These are phyloP conservation scores for Tulasnella sp. DNA, from an alignment of 768 basidiomycete species.

Conservation along the genomic window DNA sequence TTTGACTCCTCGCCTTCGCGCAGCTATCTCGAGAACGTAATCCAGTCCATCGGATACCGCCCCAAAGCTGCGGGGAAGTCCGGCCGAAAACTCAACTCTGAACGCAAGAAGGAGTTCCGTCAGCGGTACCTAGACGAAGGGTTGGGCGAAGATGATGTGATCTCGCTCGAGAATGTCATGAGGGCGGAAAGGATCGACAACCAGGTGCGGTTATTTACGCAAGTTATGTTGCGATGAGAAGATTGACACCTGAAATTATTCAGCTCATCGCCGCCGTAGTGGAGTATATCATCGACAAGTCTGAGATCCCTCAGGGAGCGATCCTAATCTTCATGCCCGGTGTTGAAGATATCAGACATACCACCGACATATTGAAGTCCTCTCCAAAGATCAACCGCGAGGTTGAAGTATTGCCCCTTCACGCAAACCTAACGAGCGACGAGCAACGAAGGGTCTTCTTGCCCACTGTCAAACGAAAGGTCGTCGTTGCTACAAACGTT, in stretches of 20 bases:
- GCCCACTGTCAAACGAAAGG: constrained; percentile 56
- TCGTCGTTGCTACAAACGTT: constrained; percentile 85
- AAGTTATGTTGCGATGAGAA: constrained; percentile 29
- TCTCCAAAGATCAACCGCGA: constrained; percentile 27
- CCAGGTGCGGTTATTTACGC: constrained; percentile 36
- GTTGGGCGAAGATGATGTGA: constrained; percentile 41
- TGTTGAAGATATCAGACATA: constrained; percentile 75
- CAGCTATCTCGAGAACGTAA: constrained; percentile 76
- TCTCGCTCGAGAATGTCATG: constrained; percentile 49
- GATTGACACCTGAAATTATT: constrained; percentile 59
- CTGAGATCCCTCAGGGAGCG: constrained; percentile 41
- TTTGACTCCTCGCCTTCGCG: constrained; percentile 18
- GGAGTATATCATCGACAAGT: constrained; percentile 45
- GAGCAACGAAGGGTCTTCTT: constrained; percentile 76
- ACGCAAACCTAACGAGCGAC: constrained; percentile 76
- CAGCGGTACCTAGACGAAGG: constrained; percentile 42
- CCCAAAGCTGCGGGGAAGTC: constrained; percentile 34
- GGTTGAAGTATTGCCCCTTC: constrained; percentile 61
- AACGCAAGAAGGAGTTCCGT: constrained; percentile 38
- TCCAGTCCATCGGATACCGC: constrained; percentile 47
- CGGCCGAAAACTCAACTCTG: constrained; percentile 35
- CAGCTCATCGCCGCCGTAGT: constrained; percentile 62
- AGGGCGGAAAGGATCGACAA: constrained; percentile 62
- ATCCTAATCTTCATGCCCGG: constrained; percentile 87
- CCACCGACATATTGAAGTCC: constrained; percentile 48